Conservation (phyloP, 1,284 basidiomycete genomes). For the Trichosporon faecale region DNA sequence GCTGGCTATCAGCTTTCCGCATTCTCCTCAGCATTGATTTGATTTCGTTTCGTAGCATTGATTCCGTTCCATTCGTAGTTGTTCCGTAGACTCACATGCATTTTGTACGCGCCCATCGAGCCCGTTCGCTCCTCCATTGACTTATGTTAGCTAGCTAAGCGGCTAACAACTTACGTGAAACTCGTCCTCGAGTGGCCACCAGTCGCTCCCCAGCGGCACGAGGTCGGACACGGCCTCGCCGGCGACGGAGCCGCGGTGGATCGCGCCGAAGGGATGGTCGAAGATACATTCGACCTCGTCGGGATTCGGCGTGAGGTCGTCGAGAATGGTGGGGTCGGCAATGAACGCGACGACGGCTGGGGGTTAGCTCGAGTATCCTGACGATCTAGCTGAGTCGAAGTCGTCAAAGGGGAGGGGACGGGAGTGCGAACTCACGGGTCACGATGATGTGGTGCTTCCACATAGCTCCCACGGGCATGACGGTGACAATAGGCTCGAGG, state of each 20-base stretch:
- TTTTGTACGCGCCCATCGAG: conserved; percentile 59
- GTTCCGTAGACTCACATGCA: conserved; percentile 36
- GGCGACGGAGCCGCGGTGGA: conserved; percentile 59
- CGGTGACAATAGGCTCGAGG: conserved; percentile 71
- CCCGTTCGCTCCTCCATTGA: conserved; percentile 42
- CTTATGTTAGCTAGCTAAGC: conserved; percentile 41
- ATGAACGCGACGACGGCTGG: conserved; percentile 71
- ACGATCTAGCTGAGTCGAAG: too few relatives aligned
- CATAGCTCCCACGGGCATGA: conserved; percentile 58
- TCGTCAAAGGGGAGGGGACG: background rate
- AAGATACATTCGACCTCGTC: conserved; percentile 76
- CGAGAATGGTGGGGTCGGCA: conserved; percentile 58
- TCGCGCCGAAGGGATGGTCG: conserved; percentile 67
- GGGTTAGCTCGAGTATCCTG: too few relatives aligned
- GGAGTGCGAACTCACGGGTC: conserved; percentile 35
- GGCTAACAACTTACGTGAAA: conserved; percentile 58
- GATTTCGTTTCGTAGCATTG: too few relatives aligned
- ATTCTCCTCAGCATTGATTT: too few relatives aligned
- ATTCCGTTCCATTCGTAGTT: too few relatives aligned
- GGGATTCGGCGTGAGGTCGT: conserved; percentile 58
- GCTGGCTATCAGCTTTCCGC: conserved; percentile 60
- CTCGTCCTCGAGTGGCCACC: conserved; percentile 73
- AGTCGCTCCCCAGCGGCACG: conserved; percentile 60
- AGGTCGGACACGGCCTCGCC: conserved; percentile 54
- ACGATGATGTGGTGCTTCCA: conserved; percentile 51